Conservation (phyloP, 129 eudicot species). For the Escallonia rubra region DNA sequence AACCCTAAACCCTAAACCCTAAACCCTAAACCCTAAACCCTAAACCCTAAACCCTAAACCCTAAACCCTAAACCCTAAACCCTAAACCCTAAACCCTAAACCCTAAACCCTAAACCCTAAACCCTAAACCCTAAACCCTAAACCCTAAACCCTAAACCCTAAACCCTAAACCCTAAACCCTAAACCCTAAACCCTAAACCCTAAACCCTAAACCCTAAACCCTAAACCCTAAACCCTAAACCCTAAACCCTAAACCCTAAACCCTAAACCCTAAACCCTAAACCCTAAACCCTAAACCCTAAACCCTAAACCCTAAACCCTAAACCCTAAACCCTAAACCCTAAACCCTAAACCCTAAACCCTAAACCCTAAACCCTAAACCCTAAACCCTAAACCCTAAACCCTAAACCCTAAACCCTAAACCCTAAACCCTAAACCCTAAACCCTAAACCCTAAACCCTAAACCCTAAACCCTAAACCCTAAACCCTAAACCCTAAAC, state of each 20-base stretch:
- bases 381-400: slow-evolving; percentile 21
- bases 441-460: slow-evolving; percentile 20
- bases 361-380: slow-evolving; percentile 6
- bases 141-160: too few relatives aligned
- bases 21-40: slow-evolving; percentile 8
- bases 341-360: slow-evolving; percentile 12
- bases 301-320: too few relatives aligned
- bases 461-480: slow-evolving; percentile 7
- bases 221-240: slow-evolving; percentile 6
- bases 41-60: slow-evolving; percentile 14
- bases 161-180: slow-evolving; percentile 10
- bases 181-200: neutral
- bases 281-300: neutral
- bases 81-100: slow-evolving; percentile 14
- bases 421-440: slow-evolving; percentile 25
- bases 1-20: slow-evolving; percentile 8
- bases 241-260: slow-evolving; percentile 4
- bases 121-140: slow-evolving; percentile 8
- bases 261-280: neutral
- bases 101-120: slow-evolving; percentile 17
- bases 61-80: slow-evolving; percentile 10
- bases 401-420: slow-evolving; percentile 26
- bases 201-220: slow-evolving; percentile 9
- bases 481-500: slow-evolving; percentile 24
- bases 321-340: slow-evolving; percentile 7